Base-by-base conservation (phyloP, 495 filamentous ascomycete species). In the Massariosphaeria phaeospora region DNA sequence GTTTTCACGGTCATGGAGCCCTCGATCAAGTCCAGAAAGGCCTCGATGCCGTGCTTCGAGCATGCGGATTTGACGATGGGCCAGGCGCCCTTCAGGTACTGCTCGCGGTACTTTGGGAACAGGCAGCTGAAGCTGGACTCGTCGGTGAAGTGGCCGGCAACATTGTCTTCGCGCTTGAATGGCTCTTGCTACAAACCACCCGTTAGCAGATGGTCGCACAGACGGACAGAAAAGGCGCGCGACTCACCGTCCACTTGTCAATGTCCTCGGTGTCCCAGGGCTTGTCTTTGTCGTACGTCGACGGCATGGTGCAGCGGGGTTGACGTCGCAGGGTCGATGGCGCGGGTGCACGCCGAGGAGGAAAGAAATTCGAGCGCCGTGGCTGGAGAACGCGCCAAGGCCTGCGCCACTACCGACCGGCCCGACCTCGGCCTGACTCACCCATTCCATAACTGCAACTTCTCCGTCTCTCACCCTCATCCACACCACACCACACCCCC, bases 181-280 rank as follows among this genome's bases (percentile, higher is more conserved):
- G 82, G 72, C 43, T 95, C 89, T 66, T 87, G 76, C 83, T 57
- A 13, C 4, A 31, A 24, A 18, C 18, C 7, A 36, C 7, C n/a
- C n/a, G 4, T 29, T 12, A 38, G 46, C 15, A 36, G 11, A 3
- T 86, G 56, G 9, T 20, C 11, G 5, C 11, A 27, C 9, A 9
- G 5, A 17, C 8, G 20, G 17, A 9, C 11, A 5, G 46, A 26
- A 1, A n/a, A 9, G 30, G 15, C 10, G 20, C n/a, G n/a, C n/a
- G n/a, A n/a, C 46, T 8, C 24, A 88, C 80, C 79, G 90, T 93
- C 91, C 91, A 98, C 68, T 95, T 95, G 69, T 98, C 91, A 59
- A 96, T 89, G 64, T 96, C 93, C 52, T 93, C 89, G 42, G 89
- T 96, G 69, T 98, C 91, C 93, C 91, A 97, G 30, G 93, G 88